Base-by-base conservation (phyloP, 768 basidiomycete genomes). In the Naganishia vishniacii region DNA sequence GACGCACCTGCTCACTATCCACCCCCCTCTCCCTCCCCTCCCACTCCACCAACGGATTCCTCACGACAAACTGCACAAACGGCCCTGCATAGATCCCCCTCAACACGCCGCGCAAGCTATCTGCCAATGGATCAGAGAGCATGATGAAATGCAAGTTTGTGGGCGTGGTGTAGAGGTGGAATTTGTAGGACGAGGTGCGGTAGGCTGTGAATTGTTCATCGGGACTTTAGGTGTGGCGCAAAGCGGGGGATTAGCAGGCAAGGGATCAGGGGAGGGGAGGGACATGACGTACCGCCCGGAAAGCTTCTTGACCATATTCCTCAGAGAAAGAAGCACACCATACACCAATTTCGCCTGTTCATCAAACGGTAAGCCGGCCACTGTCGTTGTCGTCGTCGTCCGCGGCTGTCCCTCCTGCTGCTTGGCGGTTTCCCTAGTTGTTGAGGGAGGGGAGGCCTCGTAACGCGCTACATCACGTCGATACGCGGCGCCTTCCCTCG, bases 331-430 rank as follows among this genome's bases (percentile, higher is more conserved):
- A 15, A 98, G 82, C 60, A 99, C 89, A 62, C 95, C 95, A 75
- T 98, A 99, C 0, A 99, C 93, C 66, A 99, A 83, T 75, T 99
- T 99, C 0, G 87, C 87, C 77, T 99, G 94, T 76, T 99, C 95
- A 73, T 99, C 95, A 70, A 99, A 98, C 6, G 94, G 81, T 20
- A 99, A 80, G 18, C 83, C 84, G 29, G 40, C 37, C 42, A 60
- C 48, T 26, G 60, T 63, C 6, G 42, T 37, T 7, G 15, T 15
- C 34, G 34, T 7, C 34, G 8, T 7, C 15, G 34, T 20, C 56
- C 41, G 23, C 31, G 60, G 20, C 41, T 59, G 16, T 46, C 61
- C 9, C 44, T 29, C 48, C 25, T 32, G 42, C 20, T 20, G 26
- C 34, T 31, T 25, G 7, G 42, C 42, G 9, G 42, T 20, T 25